These are phyloP conservation scores for Pythium vanterpoolii DNA, from an alignment of 352 stramenopile species.

Conservation along the genomic window DNA sequence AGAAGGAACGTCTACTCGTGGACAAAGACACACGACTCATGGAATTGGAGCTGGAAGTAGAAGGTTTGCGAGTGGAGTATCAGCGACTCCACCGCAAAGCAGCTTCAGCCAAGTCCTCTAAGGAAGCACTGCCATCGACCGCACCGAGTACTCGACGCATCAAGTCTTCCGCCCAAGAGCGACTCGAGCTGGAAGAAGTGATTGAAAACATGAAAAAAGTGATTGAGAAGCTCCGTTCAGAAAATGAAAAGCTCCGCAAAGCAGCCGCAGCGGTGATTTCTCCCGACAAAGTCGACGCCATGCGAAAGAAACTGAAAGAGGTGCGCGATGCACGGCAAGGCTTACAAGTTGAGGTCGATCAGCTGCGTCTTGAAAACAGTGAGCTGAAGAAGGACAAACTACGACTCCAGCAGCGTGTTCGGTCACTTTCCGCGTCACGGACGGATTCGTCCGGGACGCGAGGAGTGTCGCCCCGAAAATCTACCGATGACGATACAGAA, in stretches of 20 bases:
- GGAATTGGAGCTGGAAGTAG: slow-evolving; percentile 64
- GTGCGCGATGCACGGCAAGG: slow-evolving; percentile 38
- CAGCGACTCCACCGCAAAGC: slow-evolving; percentile 46
- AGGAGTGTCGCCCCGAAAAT: background rate
- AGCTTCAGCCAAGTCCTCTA: background rate
- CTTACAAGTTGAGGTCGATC: slow-evolving; percentile 39
- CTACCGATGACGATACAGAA: slow-evolving; percentile 6
- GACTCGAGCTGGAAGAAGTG: slow-evolving; percentile 66
- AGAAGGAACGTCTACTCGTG: slow-evolving; percentile 48
- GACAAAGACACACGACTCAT: slow-evolving; percentile 62
- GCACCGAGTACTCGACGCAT: slow-evolving; percentile 1
- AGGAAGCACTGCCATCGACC: background rate
- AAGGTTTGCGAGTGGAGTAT: slow-evolving; percentile 64
- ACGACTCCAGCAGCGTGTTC: slow-evolving; percentile 64
- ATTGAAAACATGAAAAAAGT: slow-evolving; percentile 82
- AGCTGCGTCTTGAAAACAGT: slow-evolving; percentile 31
- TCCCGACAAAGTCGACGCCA: slow-evolving; percentile 36
- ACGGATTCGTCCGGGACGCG: background rate
- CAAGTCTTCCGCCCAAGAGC: slow-evolving; percentile 32
- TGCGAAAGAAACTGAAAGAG: slow-evolving; percentile 49
- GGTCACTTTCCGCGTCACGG: slow-evolving; percentile 32
- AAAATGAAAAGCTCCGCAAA: slow-evolving; percentile 67
- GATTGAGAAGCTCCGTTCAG: slow-evolving; percentile 68
- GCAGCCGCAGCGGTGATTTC: slow-evolving; percentile 17
- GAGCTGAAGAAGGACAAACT: slow-evolving; percentile 61